Evolutionary conservation across 306 rosid species (phyloP), one percentile per base, ranked within the genome.

Genomic region (Biancaea sappan): DNA sequence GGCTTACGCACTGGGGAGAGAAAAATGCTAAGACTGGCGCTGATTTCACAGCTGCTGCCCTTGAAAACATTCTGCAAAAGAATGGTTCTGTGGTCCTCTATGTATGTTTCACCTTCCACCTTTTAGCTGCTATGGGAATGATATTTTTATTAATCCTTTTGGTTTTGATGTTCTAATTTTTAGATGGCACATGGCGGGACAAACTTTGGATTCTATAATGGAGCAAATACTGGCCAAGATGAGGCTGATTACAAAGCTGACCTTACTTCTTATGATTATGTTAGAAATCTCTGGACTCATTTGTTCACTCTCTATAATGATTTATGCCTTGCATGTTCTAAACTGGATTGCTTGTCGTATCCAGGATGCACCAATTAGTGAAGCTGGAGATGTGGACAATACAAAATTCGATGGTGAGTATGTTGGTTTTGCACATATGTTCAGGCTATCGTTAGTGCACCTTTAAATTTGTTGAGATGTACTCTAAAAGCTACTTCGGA

Each of bases 1-100:
- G 98, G 98, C 95, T 94, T 72, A 94, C 96, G 9, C 98, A 94
- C 18, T 94, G 98, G 98, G 95, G 98, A 68, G 98, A 94, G 82
- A 75, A 76, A 66, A 79, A 74, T 73, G 95, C 96, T 3, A 56
- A 46, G 72, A 94, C 97, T 71, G 84, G 40, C 64, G 97, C 98
- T 74, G 80, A 86, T 75, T 81, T 68, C 73, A 90, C 96, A 44
- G 97, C 97, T 67, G 80, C 91, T 51, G 75, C 88, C 35, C 88
- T 94, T 81, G 80, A 85, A 69, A 83, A 80, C 41, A 90, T 94
- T 81, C 80, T 94, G 92, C 85, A 65, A 62, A 83, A 78, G 78
- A 91, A 94, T 78, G 97, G 96, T 57, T 94, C 97, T 58, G 95
- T 87, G 19, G 95, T 91, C 73, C 91, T 94, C 62, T 94, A 91